phyloP scores from a whole-genome alignment of 768 basidiomycete species.

The Auriscalpium microsporum region DNA sequence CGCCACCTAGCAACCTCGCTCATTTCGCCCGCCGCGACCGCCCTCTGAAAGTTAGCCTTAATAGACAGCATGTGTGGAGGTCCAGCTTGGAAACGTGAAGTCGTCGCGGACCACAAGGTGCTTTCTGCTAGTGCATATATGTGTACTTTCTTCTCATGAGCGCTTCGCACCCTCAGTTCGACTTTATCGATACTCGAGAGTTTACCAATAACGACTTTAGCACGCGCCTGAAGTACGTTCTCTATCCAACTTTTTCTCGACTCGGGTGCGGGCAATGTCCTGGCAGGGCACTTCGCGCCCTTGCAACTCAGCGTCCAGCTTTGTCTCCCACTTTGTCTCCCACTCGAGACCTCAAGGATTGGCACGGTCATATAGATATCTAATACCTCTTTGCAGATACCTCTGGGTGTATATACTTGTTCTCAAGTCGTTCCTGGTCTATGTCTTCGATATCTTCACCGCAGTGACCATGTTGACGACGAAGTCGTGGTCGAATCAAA shows the following conservation, averaged over 20 bases:
- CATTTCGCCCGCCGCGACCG: constrained; percentile 12
- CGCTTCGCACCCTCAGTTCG: constrained; percentile 52
- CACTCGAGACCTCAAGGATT: no score
- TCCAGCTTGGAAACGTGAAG: constrained; percentile 92
- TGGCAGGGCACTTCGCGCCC: neutral
- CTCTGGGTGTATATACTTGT: constrained; percentile 88
- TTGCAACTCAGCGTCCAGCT: neutral
- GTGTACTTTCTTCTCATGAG: neutral
- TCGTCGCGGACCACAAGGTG: constrained; percentile 97
- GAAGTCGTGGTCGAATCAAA: constrained; percentile 83
- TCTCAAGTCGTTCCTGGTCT: constrained; percentile 93
- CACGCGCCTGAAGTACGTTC: constrained; percentile 73
- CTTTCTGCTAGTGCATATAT: constrained; percentile 11
- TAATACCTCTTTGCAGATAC: constrained; percentile 46
- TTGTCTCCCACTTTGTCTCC: neutral
- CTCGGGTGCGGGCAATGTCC: neutral
- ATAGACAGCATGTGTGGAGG: constrained; percentile 53
- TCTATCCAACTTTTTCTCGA: neutral
- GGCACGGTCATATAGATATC: no score
- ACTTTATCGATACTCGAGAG: constrained; percentile 91
- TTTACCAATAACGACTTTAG: constrained; percentile 82
- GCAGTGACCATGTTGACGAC: constrained; percentile 95
- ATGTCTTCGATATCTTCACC: constrained; percentile 95
- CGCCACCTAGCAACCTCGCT: constrained; percentile 9
- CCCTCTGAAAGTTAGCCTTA: constrained; percentile 16